These are phyloP conservation scores for Leucogyrophana mollusca DNA, from an alignment of 768 basidiomycete species.

Conservation along the genomic window DNA sequence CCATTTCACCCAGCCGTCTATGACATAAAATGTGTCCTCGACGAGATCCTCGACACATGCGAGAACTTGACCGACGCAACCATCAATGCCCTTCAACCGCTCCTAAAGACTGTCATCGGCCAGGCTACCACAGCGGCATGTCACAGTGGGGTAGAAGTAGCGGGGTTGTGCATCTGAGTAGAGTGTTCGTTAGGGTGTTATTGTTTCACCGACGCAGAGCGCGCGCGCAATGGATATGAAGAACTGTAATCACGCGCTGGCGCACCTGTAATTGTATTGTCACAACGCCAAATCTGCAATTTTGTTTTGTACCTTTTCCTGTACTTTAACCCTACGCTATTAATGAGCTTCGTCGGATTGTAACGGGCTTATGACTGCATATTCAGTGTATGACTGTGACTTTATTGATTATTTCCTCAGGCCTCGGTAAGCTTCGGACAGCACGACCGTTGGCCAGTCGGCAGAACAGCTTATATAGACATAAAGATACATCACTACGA, in stretches of 20 bases:
- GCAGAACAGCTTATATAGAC: too few relatives aligned
- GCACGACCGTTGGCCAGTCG: too few relatives aligned
- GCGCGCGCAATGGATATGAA: too few relatives aligned
- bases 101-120: conserved; percentile 27
- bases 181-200: too few relatives aligned
- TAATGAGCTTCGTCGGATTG: too few relatives aligned
- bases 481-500: too few relatives aligned
- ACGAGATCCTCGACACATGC: conserved; percentile 44
- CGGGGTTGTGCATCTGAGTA: conserved; percentile 16
- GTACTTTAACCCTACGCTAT: too few relatives aligned
- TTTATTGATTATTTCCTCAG: too few relatives aligned
- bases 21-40: conserved; percentile 59
- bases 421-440: too few relatives aligned
- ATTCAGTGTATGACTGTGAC: too few relatives aligned
- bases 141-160: conserved; percentile 15
- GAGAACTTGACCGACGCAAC: conserved; percentile 50
- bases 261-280: conserved; percentile 12
- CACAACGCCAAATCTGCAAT: conserved; percentile 19
- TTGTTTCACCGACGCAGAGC: too few relatives aligned
- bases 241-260: conserved; percentile 15
- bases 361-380: conserved; percentile 11
- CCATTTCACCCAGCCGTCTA: conserved; percentile 45
- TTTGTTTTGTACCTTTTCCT: conserved; percentile 32
- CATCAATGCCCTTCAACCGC: conserved; percentile 40
- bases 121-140: conserved; percentile 22